phyloP scores from a whole-genome alignment of 768 basidiomycete species.

The Rhodosporidiobolus odoratus region DNA sequence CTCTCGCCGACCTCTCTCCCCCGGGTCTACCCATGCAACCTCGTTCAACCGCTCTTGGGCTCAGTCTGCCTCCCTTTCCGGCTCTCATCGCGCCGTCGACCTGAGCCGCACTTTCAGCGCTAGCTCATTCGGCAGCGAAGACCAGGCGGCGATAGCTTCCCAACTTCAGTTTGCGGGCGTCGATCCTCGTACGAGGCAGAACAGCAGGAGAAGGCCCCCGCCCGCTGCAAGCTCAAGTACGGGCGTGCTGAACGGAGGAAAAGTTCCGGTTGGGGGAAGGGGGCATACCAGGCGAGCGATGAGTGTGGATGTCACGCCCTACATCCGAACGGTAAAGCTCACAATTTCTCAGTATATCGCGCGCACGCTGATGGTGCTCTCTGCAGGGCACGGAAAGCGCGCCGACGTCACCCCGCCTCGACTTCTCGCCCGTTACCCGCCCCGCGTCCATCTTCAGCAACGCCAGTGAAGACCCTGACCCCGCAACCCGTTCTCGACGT shows the following conservation, averaged over 20 bases:
- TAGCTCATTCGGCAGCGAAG: neutral
- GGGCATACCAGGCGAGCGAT: conserved; percentile 22
- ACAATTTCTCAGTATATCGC: neutral
- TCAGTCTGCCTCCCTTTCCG: neutral
- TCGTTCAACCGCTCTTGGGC: conserved; percentile 2
- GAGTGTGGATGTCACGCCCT: conserved; percentile 30
- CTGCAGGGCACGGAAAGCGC: neutral
- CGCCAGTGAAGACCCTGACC: conserved; percentile 17
- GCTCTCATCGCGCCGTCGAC: conserved; percentile 2
- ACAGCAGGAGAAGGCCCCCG: neutral
- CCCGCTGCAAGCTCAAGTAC: conserved; percentile 9
- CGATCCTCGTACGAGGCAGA: neutral
- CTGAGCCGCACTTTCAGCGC: conserved; percentile 6
- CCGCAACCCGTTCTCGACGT: conserved; percentile 2
- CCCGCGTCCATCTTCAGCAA: conserved; percentile 24
- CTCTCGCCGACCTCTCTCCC: conserved; percentile 5
- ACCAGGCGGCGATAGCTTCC: neutral
- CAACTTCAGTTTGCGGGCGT: neutral
- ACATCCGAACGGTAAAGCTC: conserved; percentile 3
- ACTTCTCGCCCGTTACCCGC: conserved; percentile 11
- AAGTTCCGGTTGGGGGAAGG: conserved; percentile 12
- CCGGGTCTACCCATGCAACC: conserved; percentile 1
- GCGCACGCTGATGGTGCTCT: neutral
- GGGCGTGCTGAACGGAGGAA: neutral
- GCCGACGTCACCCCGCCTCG: conserved; percentile 9